Conservation (phyloP, 169 alveolate genomes). For the Eimeria acervulina region DNA sequence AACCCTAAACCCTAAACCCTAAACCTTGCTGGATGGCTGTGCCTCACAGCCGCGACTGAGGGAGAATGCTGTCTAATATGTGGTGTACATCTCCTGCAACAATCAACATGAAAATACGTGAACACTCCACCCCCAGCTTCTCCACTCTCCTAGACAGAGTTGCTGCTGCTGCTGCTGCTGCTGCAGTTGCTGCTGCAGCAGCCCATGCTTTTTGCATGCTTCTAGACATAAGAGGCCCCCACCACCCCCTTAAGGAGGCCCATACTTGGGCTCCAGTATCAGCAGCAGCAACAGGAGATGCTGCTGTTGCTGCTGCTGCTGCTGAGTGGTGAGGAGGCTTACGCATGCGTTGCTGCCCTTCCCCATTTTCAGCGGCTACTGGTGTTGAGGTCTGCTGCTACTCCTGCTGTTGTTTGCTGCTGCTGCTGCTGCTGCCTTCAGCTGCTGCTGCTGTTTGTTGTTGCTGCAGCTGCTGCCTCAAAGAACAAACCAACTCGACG, state of each 20-base stretch:
- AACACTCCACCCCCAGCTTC: background rate
- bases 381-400: background rate
- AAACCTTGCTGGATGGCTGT: background rate
- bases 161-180: background rate
- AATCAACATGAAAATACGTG: background rate
- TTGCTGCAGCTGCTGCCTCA: conserved; percentile 17
- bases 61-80: no score
- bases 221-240: background rate
- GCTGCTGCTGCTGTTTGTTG: conserved; percentile 7
- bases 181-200: background rate
- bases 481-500: background rate
- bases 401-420: background rate
- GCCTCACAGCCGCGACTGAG: no score
- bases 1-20: conserved; percentile 50
- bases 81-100: background rate
- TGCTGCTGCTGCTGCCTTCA: background rate
- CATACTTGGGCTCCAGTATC: background rate
- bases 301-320: background rate
- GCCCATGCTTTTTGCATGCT: background rate
- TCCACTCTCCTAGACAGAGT: background rate
- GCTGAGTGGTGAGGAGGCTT: conserved; percentile 21
- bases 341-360: conserved; percentile 84
- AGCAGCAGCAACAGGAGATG: background rate
- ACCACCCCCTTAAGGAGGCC: background rate
- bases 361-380: conserved; percentile 70